A percentile compares a stretch with the other conserved stretches of the same genome.
Evolutionary conservation across 2,329 filamentous ascomycete genomes (phyloP).

Genomic region (Ophiostoma piceae): DNA sequence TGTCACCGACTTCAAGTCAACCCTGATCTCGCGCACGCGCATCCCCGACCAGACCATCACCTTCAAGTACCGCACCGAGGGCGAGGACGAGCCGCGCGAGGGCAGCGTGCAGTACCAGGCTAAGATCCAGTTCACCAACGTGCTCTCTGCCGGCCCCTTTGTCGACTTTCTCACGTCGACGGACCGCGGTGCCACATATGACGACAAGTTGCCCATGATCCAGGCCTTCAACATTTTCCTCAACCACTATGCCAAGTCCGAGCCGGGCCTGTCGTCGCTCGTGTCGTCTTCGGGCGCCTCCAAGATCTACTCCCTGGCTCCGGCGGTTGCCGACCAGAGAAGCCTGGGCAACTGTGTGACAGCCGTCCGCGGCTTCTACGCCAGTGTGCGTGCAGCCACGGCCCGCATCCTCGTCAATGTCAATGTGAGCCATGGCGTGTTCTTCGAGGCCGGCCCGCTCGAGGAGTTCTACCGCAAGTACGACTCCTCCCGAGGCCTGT

Average conservation of each 20-base stretch:
- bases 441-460: constrained; percentile 33
- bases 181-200: constrained; percentile 25
- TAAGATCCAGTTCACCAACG: constrained; percentile 29
- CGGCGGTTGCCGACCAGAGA: neutral
- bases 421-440: constrained; percentile 36
- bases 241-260: constrained; percentile 35
- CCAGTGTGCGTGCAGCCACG: constrained; percentile 35
- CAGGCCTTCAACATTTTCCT: constrained; percentile 70
- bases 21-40: constrained; percentile 31
- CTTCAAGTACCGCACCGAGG: constrained; percentile 32
- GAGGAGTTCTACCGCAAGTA: constrained; percentile 24
- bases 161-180: constrained; percentile 32
- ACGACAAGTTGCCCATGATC: constrained; percentile 43
- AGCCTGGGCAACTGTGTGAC: constrained; percentile 32
- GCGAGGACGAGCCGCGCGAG: constrained; percentile 31
- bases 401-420: constrained; percentile 36
- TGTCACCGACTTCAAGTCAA: constrained; percentile 36
- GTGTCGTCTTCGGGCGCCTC: constrained; percentile 27
- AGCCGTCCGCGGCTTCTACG: constrained; percentile 35
- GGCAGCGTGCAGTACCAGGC: constrained; percentile 28
- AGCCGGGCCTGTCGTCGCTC: constrained; percentile 29
- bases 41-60: constrained; percentile 24
- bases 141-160: constrained; percentile 29
- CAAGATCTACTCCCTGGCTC: constrained; percentile 14
- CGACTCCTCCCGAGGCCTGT: constrained; percentile 1